A percentile compares a stretch with the other conserved stretches of the same genome.
These are phyloP conservation scores for Amanita exitialis DNA, from an alignment of 768 basidiomycete species.

Conservation along the genomic window DNA sequence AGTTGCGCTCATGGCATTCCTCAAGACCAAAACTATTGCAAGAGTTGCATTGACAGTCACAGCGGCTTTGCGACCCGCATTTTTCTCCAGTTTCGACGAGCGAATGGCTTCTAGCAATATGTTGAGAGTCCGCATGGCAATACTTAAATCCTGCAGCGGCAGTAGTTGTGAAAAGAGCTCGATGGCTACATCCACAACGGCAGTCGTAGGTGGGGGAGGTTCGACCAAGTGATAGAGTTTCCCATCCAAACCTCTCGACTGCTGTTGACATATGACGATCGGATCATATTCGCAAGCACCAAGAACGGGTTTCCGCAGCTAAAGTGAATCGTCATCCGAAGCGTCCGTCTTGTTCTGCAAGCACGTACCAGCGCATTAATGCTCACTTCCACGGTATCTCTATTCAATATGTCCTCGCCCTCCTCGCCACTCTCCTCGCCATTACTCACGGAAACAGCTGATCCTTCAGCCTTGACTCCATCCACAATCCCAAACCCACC, in stretches of 20 bases:
- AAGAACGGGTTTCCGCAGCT: conserved; percentile 73
- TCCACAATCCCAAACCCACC: conserved; percentile 5
- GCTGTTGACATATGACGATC: conserved; percentile 53
- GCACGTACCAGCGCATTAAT: conserved; percentile 66
- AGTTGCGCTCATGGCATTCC: conserved; percentile 36
- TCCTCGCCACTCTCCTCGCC: conserved; percentile 20
- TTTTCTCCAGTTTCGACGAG: conserved; percentile 78
- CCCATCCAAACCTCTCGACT: conserved; percentile 32
- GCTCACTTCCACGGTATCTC: conserved; percentile 72
- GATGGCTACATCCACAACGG: conserved; percentile 85
- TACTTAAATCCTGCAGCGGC: conserved; percentile 61
- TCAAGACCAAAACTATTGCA: conserved; percentile 62
- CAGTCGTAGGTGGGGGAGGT: conserved; percentile 67
- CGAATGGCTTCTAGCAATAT: conserved; percentile 55
- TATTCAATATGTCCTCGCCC: conserved; percentile 44
- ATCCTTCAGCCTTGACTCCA: conserved; percentile 31
- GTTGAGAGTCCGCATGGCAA: conserved; percentile 42
- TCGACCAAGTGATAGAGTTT: conserved; percentile 27
- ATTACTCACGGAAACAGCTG: conserved; percentile 33
- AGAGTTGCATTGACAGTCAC: conserved; percentile 72
- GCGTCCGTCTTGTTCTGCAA: background rate
- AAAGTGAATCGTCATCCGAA: conserved; percentile 2
- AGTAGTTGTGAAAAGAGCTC: conserved; percentile 75
- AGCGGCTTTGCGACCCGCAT: conserved; percentile 78
- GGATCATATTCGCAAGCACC: conserved; percentile 85